phyloP scores from a whole-genome alignment of 2,329 filamentous ascomycete genomes.

The Fusarium virguliforme region DNA sequence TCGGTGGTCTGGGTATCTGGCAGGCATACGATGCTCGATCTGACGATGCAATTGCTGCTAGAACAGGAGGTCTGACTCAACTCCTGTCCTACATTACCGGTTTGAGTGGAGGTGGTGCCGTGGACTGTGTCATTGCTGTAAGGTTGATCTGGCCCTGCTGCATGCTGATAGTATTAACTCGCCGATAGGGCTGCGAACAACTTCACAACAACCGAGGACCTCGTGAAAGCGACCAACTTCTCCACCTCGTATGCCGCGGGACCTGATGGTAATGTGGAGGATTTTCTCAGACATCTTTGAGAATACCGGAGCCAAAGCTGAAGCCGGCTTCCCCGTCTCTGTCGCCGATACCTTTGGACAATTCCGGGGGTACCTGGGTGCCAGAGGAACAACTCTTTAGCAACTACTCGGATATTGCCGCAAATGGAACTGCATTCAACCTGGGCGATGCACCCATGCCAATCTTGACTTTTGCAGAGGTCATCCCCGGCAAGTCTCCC shows the following conservation, averaged over 20 bases:
- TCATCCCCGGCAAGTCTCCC: slow-evolving; percentile 50
- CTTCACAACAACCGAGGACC: slow-evolving; percentile 39
- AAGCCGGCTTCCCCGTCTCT: slow-evolving; percentile 48
- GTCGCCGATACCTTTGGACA: slow-evolving; percentile 50
- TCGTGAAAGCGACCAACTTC: slow-evolving; percentile 47
- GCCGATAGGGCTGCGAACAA: slow-evolving; percentile 49
- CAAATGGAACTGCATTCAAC: slow-evolving; percentile 31
- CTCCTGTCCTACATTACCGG: slow-evolving; percentile 50
- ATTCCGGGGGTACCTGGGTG: slow-evolving; percentile 50
- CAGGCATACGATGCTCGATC: slow-evolving; percentile 52
- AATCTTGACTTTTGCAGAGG: slow-evolving; percentile 50
- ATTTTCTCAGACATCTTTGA: slow-evolving; percentile 45
- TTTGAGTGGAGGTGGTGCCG: slow-evolving; percentile 50
- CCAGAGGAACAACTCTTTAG: slow-evolving; percentile 34
- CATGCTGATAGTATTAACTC: rapidly evolving
- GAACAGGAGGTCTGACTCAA: slow-evolving; percentile 49
- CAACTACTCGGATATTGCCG: slow-evolving; percentile 49
- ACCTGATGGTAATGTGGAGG: slow-evolving; percentile 29
- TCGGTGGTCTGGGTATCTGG: slow-evolving; percentile 52
- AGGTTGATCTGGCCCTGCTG: too few relatives aligned
- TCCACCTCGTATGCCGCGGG: slow-evolving; percentile 41
- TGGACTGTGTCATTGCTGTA: slow-evolving; percentile 49
- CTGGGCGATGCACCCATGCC: slow-evolving; percentile 51
- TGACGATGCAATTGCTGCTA: slow-evolving; percentile 26
- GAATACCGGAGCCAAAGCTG: slow-evolving; percentile 44